Percentiles rank a stretch among this genome's conserved stretches.
Conservation (phyloP, 129 eudicot species). For the Solidago caesia region DNA sequence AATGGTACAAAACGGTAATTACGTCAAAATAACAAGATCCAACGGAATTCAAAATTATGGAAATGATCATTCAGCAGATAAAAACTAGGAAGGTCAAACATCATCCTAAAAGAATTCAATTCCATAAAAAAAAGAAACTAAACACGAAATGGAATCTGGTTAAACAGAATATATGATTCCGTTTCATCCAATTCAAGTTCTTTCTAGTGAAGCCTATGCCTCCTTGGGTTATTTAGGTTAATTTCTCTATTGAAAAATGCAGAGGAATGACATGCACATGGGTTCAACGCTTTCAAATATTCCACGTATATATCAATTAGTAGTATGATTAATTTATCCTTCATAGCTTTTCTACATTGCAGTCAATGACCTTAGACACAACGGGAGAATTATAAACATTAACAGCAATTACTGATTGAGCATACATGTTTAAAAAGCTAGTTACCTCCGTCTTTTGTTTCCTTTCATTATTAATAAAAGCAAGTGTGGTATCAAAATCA, state of each 20-base stretch:
- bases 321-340: background rate
- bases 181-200: background rate
- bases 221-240: too few relatives aligned
- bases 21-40: background rate
- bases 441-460: conserved; percentile 85
- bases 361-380: conserved; percentile 13
- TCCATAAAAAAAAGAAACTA: too few relatives aligned
- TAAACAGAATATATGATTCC: background rate
- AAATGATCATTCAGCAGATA: background rate
- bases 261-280: background rate
- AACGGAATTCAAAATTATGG: background rate
- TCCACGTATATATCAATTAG: conserved; percentile 1
- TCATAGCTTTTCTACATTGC: background rate
- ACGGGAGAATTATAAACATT: conserved; percentile 1
- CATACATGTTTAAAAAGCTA: conserved; percentile 2
- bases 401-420: background rate
- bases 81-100: background rate
- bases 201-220: too few relatives aligned
- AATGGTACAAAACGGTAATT: background rate
- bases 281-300: background rate
- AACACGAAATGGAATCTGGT: background rate
- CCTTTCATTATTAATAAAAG: conserved; percentile 81
- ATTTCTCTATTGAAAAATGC: too few relatives aligned
- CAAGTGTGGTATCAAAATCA: conserved; percentile 88
- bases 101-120: too few relatives aligned